Percentiles rank a stretch among this genome's conserved stretches.
These are phyloP conservation scores for Terana coerulea DNA, from an alignment of 768 basidiomycete species.

Conservation along the genomic window DNA sequence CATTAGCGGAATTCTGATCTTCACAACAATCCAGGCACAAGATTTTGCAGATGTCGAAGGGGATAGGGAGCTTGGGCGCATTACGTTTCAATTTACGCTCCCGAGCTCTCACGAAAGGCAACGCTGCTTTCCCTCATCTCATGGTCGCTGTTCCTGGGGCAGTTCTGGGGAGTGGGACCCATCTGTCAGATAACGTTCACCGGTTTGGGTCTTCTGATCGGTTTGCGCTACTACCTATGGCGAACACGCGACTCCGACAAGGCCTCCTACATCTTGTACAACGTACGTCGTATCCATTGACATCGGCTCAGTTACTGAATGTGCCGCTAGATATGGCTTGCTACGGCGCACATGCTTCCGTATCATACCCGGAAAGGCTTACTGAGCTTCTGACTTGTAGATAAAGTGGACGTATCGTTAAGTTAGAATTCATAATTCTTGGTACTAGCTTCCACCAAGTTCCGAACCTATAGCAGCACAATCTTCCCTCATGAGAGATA, in stretches of 20 bases:
- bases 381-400: no score
- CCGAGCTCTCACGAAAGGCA: conserved; percentile 27
- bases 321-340: no score
- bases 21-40: conserved; percentile 46
- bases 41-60: conserved; percentile 45
- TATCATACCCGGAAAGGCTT: no score
- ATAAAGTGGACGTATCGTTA: no score
- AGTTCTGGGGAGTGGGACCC: conserved; percentile 33
- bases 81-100: conserved; percentile 45
- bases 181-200: conserved; percentile 26
- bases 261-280: background rate
- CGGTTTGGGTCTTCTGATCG: conserved; percentile 31
- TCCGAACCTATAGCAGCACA: no score
- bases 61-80: conserved; percentile 34
- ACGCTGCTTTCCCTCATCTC: conserved; percentile 31
- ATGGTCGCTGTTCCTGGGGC: conserved; percentile 35
- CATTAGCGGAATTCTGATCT: conserved; percentile 35
- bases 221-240: conserved; percentile 10
- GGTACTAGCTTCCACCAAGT: no score
- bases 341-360: no score
- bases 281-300: no score
- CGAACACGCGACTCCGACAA: background rate
- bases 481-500: no score
- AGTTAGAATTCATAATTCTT: no score
- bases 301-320: no score